Base-by-base conservation (phyloP, 1,284 basidiomycete species). In the Pseudozyma pruni region DNA sequence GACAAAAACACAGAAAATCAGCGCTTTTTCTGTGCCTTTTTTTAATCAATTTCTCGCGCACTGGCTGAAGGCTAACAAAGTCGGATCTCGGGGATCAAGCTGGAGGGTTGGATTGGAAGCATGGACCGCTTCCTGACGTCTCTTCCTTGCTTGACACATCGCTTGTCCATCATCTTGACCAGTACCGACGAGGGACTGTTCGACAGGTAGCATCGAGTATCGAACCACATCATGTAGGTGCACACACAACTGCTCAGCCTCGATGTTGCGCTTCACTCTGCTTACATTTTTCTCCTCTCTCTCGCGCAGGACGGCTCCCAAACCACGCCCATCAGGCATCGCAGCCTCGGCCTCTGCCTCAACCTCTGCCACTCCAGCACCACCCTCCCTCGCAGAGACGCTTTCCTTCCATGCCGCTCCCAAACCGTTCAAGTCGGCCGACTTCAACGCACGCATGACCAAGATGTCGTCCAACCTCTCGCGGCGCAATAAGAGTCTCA, bases 401-500 rank as follows among this genome's bases (percentile, higher is more conserved):
- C 57, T 76, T 14, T 73, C 69, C 1, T 69, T 78, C 42, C 57
- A 62, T 38, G 43, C 55, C 2, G 66, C 61, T 6, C 50, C 62
- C 16, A 48, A 45, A 17, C 66, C 74, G 4, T 78, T 71, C 61
- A 78, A 78, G 34, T 59, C 61, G 11, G 19, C 33, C 27, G 66
- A 72, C 0, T 73, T 68, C 19, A 43, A 54, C 4, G 44, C 53
- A 14, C 49, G 57, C 4, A 69, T 72, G 51, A 33, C 60, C 14
- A 66, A 59, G 35, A 72, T 63, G 16, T 66, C 70, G 10, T 68
- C 68, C 9, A 74, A 72, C 17, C 37, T 74, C 19, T 57, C 67
- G 9, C 50, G 75, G 22, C 40, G 75, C 7, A 78, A 78, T 61
- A 78, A 78, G 62, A 69, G 73, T 13, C 44, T 78, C 16, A 80